phyloP scores from a whole-genome alignment of 1,139 yeast species.

The Lodderomyces metapsilosis region DNA sequence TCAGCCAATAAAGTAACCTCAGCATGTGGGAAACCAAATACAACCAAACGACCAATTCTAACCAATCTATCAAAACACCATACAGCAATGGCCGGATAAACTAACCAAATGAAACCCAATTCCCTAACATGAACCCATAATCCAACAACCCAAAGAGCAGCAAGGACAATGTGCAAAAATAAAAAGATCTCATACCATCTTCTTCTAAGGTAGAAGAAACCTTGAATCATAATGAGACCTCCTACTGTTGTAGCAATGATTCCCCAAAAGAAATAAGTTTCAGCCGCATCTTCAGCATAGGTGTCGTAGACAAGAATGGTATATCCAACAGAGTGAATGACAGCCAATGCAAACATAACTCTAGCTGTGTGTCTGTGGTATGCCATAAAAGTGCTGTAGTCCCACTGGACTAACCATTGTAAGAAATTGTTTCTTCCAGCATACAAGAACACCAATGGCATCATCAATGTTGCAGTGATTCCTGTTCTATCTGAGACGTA shows the following conservation, averaged over 20 bases:
- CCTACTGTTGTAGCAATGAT: slow-evolving; percentile 32
- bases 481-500: slow-evolving; percentile 37
- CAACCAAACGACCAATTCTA: slow-evolving; percentile 32
- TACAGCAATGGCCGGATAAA: slow-evolving; percentile 39
- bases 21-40: slow-evolving; percentile 43
- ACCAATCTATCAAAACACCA: slow-evolving; percentile 46
- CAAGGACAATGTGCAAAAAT: slow-evolving; percentile 39
- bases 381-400: slow-evolving; percentile 35
- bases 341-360: slow-evolving; percentile 24
- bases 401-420: slow-evolving; percentile 41
- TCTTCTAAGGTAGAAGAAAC: slow-evolving; percentile 40
- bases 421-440: slow-evolving; percentile 46
- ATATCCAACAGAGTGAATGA: slow-evolving; percentile 43
- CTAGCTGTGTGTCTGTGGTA: slow-evolving; percentile 43
- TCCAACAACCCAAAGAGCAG: slow-evolving; percentile 39
- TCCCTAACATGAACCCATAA: slow-evolving; percentile 42
- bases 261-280: slow-evolving; percentile 22
- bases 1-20: slow-evolving; percentile 31
- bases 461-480: slow-evolving; percentile 25
- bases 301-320: slow-evolving; percentile 13
- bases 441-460: slow-evolving; percentile 38
- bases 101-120: slow-evolving; percentile 39
- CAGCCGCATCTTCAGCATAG: slow-evolving; percentile 5
- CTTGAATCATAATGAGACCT: slow-evolving; percentile 35
- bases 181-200: slow-evolving; percentile 46